Conservation (phyloP, 768 basidiomycete species). For the Butyriboletus loyo region DNA sequence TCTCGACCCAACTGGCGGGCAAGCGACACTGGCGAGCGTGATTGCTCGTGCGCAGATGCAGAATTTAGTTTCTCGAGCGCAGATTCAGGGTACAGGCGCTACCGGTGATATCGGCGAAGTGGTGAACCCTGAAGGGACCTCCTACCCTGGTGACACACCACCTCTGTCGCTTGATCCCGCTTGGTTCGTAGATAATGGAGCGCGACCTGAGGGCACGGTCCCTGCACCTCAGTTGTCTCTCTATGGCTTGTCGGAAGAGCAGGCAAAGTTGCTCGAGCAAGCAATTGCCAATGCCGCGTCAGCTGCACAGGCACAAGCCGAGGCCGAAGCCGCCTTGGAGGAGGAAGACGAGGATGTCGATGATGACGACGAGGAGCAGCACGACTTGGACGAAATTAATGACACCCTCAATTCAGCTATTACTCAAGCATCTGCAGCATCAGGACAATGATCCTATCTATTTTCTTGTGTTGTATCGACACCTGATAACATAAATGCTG, state of each 20-base stretch:
- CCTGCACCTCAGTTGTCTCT: constrained; percentile 50
- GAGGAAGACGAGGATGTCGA: constrained; percentile 61
- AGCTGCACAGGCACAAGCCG: constrained; percentile 74
- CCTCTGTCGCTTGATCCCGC: constrained; percentile 5
- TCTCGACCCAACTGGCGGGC: constrained; percentile 50
- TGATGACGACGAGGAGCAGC: constrained; percentile 41
- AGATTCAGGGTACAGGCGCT: constrained; percentile 7
- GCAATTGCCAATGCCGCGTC: constrained; percentile 73
- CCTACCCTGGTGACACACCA: constrained; percentile 2
- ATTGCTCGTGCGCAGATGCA: constrained; percentile 69
- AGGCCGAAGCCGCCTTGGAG: constrained; percentile 73
- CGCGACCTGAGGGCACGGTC: constrained; percentile 1
- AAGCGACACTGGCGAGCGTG: constrained; percentile 68
- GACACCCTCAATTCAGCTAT: constrained; percentile 13
- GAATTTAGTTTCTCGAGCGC: constrained; percentile 29
- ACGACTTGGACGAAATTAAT: constrained; percentile 16
- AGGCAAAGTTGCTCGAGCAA: constrained; percentile 63
- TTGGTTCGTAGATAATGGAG: constrained; percentile 6
- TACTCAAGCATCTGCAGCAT: not conserved
- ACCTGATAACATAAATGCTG: constrained; percentile 24
- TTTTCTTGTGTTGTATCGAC: constrained; percentile 20
- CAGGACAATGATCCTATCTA: constrained; percentile 22
- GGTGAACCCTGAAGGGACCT: constrained; percentile 13
- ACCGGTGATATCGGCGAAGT: not conserved
- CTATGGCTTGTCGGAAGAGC: constrained; percentile 72